Percentiles rank a stretch among this genome's conserved stretches.
phyloP scores from a whole-genome alignment of 2,329 filamentous ascomycete genomes.

The Ceratocystis papillata region DNA sequence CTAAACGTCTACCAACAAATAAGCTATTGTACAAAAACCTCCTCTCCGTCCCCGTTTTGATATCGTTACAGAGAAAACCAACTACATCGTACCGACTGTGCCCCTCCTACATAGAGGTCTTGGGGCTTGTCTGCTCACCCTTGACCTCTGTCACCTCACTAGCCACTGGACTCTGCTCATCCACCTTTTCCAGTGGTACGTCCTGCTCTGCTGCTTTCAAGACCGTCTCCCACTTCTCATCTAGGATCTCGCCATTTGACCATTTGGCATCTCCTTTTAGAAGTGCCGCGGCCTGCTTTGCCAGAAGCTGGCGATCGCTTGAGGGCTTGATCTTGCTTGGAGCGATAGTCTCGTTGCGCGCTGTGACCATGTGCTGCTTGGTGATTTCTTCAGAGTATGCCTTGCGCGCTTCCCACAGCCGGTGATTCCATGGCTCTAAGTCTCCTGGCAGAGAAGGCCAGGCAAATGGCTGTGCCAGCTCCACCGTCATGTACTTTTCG shows the following conservation, averaged over 20 bases:
- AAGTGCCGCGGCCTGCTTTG: slow-evolving; percentile 53
- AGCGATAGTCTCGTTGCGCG: slow-evolving; percentile 15
- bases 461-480: slow-evolving; percentile 76
- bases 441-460: slow-evolving; percentile 65
- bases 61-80: slow-evolving; percentile 19
- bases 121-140: not conserved
- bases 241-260: slow-evolving; percentile 40
- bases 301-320: slow-evolving; percentile 38
- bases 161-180: slow-evolving; percentile 16
- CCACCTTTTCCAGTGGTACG: slow-evolving; percentile 28
- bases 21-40: slow-evolving; percentile 27
- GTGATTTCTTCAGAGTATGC: slow-evolving; percentile 35
- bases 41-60: not conserved
- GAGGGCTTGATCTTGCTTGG: slow-evolving; percentile 29
- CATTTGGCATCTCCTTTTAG: slow-evolving; percentile 51
- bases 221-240: slow-evolving; percentile 38
- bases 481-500: slow-evolving; percentile 89
- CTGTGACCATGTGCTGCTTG: slow-evolving; percentile 27
- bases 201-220: slow-evolving; percentile 26
- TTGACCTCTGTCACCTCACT: not conserved
- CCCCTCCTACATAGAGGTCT: slow-evolving; percentile 20
- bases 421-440: slow-evolving; percentile 52
- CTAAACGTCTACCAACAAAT: slow-evolving; percentile 23
- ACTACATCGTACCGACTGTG: not conserved
- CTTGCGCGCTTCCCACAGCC: slow-evolving; percentile 45